Conservation (phyloP, 2,329 filamentous ascomycete species). For the Alternaria triticina region DNA sequence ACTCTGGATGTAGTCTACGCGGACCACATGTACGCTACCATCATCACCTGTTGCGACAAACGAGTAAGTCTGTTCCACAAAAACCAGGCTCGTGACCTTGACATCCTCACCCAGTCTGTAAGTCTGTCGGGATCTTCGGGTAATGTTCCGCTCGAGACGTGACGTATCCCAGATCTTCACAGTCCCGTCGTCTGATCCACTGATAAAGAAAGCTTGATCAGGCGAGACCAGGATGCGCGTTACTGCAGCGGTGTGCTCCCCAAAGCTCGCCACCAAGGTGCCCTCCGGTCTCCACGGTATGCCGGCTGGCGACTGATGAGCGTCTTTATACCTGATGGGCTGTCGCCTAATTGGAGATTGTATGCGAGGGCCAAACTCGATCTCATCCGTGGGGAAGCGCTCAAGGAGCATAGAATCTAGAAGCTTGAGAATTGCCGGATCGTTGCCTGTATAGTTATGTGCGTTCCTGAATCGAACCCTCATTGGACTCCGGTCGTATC, state of each 20-base stretch:
- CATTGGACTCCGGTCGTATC: constrained; percentile 39
- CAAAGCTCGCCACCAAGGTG: constrained; percentile 83
- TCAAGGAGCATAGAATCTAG: constrained; percentile 83
- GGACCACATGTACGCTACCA: constrained; percentile 81
- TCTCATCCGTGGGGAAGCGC: constrained; percentile 65
- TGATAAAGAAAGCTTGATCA: constrained; percentile 94
- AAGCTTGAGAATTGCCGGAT: constrained; percentile 66
- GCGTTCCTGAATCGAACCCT: constrained; percentile 63
- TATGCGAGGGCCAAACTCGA: constrained; percentile 79
- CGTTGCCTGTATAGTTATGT: constrained; percentile 85
- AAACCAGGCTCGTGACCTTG: constrained; percentile 81
- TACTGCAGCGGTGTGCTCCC: constrained; percentile 83
- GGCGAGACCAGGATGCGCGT: constrained; percentile 83
- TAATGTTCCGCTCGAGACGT: constrained; percentile 87
- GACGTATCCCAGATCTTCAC: constrained; percentile 94
- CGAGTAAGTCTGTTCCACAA: constrained; percentile 91
- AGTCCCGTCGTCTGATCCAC: constrained; percentile 86
- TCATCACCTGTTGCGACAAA: constrained; percentile 91
- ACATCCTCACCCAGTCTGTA: constrained; percentile 75
- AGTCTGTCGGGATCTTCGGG: constrained; percentile 84
- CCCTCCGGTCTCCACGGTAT: constrained; percentile 84
- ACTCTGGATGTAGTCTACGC: constrained; percentile 70
- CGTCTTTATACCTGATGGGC: constrained; percentile 61
- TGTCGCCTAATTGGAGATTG: constrained; percentile 66
- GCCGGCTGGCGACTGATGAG: constrained; percentile 55